Evolutionary conservation across 2,329 filamentous ascomycete genomes (phyloP), one percentile per base, ranked within the genome.

Genomic region (Meredithiella fracta): DNA sequence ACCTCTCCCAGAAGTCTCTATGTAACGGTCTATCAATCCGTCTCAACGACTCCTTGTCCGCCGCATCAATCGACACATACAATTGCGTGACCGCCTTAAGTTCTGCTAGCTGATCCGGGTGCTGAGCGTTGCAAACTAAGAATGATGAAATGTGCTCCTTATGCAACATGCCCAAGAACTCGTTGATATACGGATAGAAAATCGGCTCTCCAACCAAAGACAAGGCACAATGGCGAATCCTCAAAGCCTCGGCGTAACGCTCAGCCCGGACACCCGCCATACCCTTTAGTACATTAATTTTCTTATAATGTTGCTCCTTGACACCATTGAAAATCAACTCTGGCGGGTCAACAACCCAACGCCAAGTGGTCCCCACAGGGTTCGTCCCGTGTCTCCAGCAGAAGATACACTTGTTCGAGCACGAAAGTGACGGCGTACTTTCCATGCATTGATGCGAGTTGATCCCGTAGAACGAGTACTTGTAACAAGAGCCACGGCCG

Each of bases 371-470:
- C 51, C 90, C 90, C 0, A 97, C 92, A 0, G 91, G 91, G 66
- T 97, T 98, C 0, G 92, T 97, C 54, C 91, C 92, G 66, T 97
- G 92, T 5, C 92, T 83, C 92, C 91, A 98, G 75, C 91, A 98
- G 69, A 97, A 98, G 61, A 98, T 88, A 68, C 92, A 97, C 68
- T 98, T 97, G 73, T 97, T 97, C 60, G 85, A 92, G 74, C 91
- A 98, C 8, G 88, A 94, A 3, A 98, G 78, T 0, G 90, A 95
- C 0, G 91, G 91, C 0, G 91, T 97, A 1, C 91, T 91, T 70
- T 98, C 91, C 92, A 98, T 98, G 69, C 91, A 98, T 60, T 94
- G 84, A 65, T 98, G 92, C 0, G 90, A 96, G 61, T 85, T 80
- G 67, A 98, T 98, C 51, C 91, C 91, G 68, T 98, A 98, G 68